These are phyloP conservation scores for Coniosporium tulheliwenetii DNA, from an alignment of 2,329 filamentous ascomycete species.

Conservation along the genomic window DNA sequence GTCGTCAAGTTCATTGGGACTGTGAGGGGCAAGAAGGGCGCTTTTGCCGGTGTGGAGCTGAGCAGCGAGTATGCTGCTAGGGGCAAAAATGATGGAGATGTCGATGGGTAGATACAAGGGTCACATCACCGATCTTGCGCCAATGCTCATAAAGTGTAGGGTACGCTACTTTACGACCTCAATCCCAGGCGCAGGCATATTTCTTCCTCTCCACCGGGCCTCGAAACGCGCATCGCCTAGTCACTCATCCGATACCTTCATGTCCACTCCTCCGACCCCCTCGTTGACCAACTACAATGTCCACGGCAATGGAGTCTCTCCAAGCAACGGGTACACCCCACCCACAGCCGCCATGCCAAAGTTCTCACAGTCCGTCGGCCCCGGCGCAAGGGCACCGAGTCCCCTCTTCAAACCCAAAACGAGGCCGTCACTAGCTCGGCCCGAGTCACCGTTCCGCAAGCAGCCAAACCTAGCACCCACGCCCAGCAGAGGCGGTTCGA, in stretches of 20 bases:
- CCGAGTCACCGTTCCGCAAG: conserved; percentile 70
- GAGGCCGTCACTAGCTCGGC: conserved; percentile 66
- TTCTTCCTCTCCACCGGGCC: conserved; percentile 74
- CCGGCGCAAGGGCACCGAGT: conserved; percentile 50
- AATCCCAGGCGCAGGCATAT: conserved; percentile 74
- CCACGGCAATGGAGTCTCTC: conserved; percentile 34
- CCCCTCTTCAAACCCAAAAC: conserved; percentile 53
- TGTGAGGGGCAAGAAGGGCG: conserved; percentile 78
- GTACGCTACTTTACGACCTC: conserved; percentile 67
- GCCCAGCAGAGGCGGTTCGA: conserved; percentile 40
- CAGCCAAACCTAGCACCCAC: conserved; percentile 39
- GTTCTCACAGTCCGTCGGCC: conserved; percentile 79
- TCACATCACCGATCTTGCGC: neutral
- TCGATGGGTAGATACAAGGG: conserved; percentile 58
- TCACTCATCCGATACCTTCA: conserved; percentile 37
- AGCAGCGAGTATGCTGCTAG: conserved; percentile 61
- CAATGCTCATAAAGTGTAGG: conserved; percentile 14
- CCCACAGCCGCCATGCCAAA: conserved; percentile 54
- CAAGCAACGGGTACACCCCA: conserved; percentile 33
- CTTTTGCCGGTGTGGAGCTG: conserved; percentile 86
- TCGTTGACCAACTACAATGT: conserved; percentile 37
- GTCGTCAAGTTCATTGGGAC: conserved; percentile 76
- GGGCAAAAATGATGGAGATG: conserved; percentile 93
- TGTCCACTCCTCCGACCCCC: conserved; percentile 55
- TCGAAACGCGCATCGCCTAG: conserved; percentile 47